A percentile compares a stretch with the other conserved stretches of the same genome.
Conservation (phyloP, 2,329 filamentous ascomycete species). For the Trichoderma koningiopsis region DNA sequence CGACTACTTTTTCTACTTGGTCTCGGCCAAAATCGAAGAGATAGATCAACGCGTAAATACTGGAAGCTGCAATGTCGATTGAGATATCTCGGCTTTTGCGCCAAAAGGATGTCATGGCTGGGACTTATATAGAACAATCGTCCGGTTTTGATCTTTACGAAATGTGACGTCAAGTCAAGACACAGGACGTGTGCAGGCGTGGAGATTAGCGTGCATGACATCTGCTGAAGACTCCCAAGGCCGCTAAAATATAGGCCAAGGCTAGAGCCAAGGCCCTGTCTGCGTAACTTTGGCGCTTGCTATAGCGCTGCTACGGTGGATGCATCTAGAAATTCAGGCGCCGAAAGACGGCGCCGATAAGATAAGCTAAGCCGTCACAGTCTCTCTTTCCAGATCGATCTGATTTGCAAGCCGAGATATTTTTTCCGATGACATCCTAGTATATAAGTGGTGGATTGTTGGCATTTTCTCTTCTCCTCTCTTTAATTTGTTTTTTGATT, state of each 20-base stretch:
- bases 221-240: not conserved
- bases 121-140: not conserved
- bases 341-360: slow-evolving; percentile 11
- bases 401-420: slow-evolving; percentile 14
- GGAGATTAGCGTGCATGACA: not conserved
- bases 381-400: not conserved
- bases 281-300: not conserved
- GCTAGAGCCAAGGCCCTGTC: not conserved
- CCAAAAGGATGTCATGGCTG: not conserved
- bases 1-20: slow-evolving; percentile 26
- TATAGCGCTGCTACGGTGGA: slow-evolving; percentile 1
- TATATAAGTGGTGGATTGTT: not conserved
- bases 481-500: not conserved
- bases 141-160: not conserved
- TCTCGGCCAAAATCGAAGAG: slow-evolving; percentile 9
- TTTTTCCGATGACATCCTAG: not conserved
- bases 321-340: not conserved
- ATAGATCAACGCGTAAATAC: not conserved
- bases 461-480: not conserved
- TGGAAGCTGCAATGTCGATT: not conserved
- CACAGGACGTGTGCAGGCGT: not conserved
- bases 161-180: slow-evolving; percentile 16
- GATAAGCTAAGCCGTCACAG: slow-evolving; percentile 1
- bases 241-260: not conserved
- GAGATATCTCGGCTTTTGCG: not conserved